Percentiles rank a stretch among this genome's conserved stretches.
These are phyloP conservation scores for Blastocystis sp. DNA, from an alignment of 352 stramenopile genomes.

Conservation along the genomic window DNA sequence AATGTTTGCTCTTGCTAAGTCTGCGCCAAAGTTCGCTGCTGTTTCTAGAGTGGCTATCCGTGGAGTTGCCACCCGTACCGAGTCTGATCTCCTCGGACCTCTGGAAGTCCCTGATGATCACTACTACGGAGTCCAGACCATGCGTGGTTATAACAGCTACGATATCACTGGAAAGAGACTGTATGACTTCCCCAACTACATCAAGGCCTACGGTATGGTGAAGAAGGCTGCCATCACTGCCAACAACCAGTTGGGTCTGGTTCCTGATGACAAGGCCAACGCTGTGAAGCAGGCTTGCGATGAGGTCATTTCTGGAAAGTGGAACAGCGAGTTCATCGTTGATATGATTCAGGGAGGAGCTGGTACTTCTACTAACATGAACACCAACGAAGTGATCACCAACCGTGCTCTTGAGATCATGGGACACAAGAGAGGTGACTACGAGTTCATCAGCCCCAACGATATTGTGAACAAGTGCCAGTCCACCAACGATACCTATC, in stretches of 20 bases:
- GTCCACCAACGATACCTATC: slow-evolving; percentile 77
- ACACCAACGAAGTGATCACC: slow-evolving; percentile 88
- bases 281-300: slow-evolving; percentile 52
- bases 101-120: slow-evolving; percentile 60
- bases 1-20: slow-evolving; percentile 55
- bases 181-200: slow-evolving; percentile 63
- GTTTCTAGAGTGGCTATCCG: slow-evolving; percentile 22
- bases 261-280: slow-evolving; percentile 43
- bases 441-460: slow-evolving; percentile 74
- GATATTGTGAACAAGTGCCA: slow-evolving; percentile 79
- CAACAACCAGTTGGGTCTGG: slow-evolving; percentile 47
- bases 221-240: slow-evolving; percentile 62
- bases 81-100: slow-evolving; percentile 60
- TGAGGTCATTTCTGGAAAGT: slow-evolving; percentile 73
- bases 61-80: slow-evolving; percentile 66
- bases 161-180: slow-evolving; percentile 61
- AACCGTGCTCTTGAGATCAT: slow-evolving; percentile 77
- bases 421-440: slow-evolving; percentile 70
- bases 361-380: slow-evolving; percentile 96
- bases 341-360: slow-evolving; percentile 83
- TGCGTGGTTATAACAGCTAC: slow-evolving; percentile 58
- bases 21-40: slow-evolving; percentile 44
- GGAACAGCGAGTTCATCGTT: slow-evolving; percentile 78
- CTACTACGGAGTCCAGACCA: slow-evolving; percentile 66
- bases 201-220: slow-evolving; percentile 64